These are phyloP conservation scores for Leccinum ochraceum DNA, from an alignment of 768 basidiomycete genomes.

Conservation along the genomic window DNA sequence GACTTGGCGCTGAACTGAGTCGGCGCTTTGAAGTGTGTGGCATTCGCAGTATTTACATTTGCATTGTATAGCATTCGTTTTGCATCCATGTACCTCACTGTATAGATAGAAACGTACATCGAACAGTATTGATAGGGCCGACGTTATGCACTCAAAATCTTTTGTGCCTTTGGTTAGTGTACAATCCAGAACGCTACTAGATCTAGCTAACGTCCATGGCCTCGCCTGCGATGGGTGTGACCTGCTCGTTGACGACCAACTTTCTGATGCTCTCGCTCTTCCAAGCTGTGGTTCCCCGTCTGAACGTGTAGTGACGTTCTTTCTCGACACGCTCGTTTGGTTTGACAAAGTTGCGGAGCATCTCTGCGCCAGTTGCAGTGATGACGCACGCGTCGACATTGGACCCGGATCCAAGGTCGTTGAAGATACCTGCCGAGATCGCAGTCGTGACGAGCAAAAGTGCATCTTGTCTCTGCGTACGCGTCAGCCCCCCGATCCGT, in stretches of 20 bases:
- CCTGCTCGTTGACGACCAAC: conserved; percentile 71
- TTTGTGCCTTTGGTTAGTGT: conserved; percentile 3
- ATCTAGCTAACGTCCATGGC: conserved; percentile 80
- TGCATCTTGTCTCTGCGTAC: conserved; percentile 70
- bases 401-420: conserved; percentile 98
- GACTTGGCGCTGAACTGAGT: conserved; percentile 23
- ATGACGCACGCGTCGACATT: conserved; percentile 98
- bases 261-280: conserved; percentile 76
- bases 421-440: conserved; percentile 96
- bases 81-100: conserved; percentile 23
- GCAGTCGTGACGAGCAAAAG: conserved; percentile 82
- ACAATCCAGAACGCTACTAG: neutral
- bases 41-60: conserved; percentile 14
- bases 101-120: conserved; percentile 29
- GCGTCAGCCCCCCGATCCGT: conserved; percentile 2
- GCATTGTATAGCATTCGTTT: conserved; percentile 29
- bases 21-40: conserved; percentile 2
- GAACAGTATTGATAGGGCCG: conserved; percentile 6
- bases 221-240: conserved; percentile 57
- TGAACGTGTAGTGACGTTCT: conserved; percentile 70
- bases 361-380: conserved; percentile 82
- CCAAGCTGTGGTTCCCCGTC: conserved; percentile 86
- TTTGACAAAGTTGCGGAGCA: conserved; percentile 91
- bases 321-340: conserved; percentile 85
- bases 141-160: conserved; percentile 8